Evolutionary conservation across 2,329 filamentous ascomycete genomes (phyloP).

Genomic region (Monosporascus sp.): DNA sequence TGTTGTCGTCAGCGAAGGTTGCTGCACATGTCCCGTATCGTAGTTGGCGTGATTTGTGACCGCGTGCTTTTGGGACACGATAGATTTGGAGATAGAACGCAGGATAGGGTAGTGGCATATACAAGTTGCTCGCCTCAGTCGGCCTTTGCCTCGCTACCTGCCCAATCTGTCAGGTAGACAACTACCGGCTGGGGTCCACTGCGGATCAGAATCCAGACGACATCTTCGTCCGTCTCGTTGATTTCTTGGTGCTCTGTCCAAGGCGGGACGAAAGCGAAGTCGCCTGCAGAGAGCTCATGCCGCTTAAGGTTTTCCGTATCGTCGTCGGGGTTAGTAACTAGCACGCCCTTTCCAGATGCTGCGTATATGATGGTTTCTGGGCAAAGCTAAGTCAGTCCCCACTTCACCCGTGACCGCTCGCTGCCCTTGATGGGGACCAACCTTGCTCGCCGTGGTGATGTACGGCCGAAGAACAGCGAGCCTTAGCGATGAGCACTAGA

Average conservation of each 20-base stretch:
- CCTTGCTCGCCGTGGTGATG: slow-evolving; percentile 68
- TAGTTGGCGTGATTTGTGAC: slow-evolving; percentile 2
- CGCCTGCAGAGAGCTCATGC: slow-evolving; percentile 54
- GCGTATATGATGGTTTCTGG: slow-evolving; percentile 67
- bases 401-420: too few species aligned
- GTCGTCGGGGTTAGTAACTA: slow-evolving; percentile 54
- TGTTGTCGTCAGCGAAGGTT: background rate
- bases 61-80: background rate
- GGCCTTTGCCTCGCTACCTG: slow-evolving; percentile 37
- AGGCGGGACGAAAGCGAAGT: slow-evolving; percentile 66
- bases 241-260: slow-evolving; percentile 67
- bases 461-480: slow-evolving; percentile 55
- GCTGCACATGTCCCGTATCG: background rate
- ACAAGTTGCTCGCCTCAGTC: slow-evolving; percentile 11
- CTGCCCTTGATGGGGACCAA: slow-evolving; percentile 24
- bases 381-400: background rate
- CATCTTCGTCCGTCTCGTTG: slow-evolving; percentile 55
- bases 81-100: slow-evolving; percentile 4
- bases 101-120: background rate
- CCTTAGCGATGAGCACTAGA: slow-evolving; percentile 57
- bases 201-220: slow-evolving; percentile 62
- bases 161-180: slow-evolving; percentile 59
- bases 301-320: slow-evolving; percentile 42
- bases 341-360: slow-evolving; percentile 53
- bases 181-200: slow-evolving; percentile 57